phyloP scores from a whole-genome alignment of 2,329 filamentous ascomycete species.

The Teratosphaeria destructans region DNA sequence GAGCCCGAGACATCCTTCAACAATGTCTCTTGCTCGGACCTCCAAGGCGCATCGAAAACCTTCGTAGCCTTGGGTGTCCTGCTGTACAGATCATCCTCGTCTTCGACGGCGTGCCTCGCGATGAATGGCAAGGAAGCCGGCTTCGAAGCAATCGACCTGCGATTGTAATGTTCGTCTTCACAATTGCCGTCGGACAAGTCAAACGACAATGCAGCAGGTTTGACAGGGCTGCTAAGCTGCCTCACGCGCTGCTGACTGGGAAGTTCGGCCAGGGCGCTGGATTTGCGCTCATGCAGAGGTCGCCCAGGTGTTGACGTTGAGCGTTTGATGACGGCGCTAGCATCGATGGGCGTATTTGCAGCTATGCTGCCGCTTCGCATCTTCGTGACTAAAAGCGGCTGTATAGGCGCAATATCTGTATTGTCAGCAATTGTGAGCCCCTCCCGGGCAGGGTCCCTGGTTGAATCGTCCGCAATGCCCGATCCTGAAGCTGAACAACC shows the following conservation, averaged over 20 bases:
- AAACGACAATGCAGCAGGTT: conserved; percentile 1
- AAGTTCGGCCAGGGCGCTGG: conserved; percentile 15
- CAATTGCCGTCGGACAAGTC: neutral
- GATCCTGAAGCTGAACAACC: too few species aligned
- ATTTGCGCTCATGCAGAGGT: conserved; percentile 13
- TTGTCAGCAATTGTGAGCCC: neutral
- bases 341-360: neutral
- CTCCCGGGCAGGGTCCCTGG: too few species aligned
- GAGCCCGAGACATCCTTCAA: neutral
- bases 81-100: conserved; percentile 8
- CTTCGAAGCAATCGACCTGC: conserved; percentile 1
- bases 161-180: conserved; percentile 2
- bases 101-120: conserved; percentile 1
- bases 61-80: conserved; percentile 8
- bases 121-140: neutral
- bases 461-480: too few species aligned
- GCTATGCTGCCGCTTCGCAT: neutral
- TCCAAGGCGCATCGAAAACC: neutral
- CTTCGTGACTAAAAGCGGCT: neutral
- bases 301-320: neutral
- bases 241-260: conserved; percentile 13
- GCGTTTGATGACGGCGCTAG: neutral
- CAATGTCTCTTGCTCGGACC: neutral
- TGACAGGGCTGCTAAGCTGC: neutral
- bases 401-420: neutral